Evolutionary conservation across 108 stramenopile species (phyloP).

Genomic region (Craspedostauros australis): DNA sequence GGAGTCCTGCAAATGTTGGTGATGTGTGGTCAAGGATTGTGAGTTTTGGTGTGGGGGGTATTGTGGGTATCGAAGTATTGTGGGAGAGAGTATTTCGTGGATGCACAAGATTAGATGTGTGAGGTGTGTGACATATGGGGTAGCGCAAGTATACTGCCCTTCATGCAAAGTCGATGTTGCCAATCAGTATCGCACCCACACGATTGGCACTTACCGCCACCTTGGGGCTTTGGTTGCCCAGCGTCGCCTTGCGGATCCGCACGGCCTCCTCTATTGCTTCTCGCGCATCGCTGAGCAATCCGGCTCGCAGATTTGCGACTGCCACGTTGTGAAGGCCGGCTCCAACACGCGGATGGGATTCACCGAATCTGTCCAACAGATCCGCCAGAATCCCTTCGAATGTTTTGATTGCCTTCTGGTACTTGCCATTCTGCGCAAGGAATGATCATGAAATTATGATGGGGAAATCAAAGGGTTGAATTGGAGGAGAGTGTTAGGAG

Average conservation of each 20-base stretch:
- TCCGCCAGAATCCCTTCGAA: slow-evolving; percentile 52
- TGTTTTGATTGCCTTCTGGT: slow-evolving; percentile 32
- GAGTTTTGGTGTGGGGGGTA: too few relatives aligned
- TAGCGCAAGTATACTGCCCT: not conserved
- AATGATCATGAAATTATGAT: slow-evolving; percentile 3
- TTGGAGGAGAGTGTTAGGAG: not conserved
- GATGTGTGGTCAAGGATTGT: too few relatives aligned
- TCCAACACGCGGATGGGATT: slow-evolving; percentile 45
- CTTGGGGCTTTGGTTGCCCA: slow-evolving; percentile 39
- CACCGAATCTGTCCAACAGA: slow-evolving; percentile 36
- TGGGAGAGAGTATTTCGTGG: not conserved
- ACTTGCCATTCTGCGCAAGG: slow-evolving; percentile 33
- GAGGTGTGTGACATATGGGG: not conserved
- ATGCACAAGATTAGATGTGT: not conserved
- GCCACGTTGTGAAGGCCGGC: slow-evolving; percentile 64
- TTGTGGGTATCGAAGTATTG: not conserved
- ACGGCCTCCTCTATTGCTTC: slow-evolving; percentile 65
- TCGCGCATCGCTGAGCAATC: slow-evolving; percentile 45
- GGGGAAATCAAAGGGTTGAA: not conserved
- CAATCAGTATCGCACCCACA: too few relatives aligned
- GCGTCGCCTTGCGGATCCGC: slow-evolving; percentile 37
- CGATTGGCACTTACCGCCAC: slow-evolving; percentile 53
- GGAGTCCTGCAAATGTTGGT: slow-evolving; percentile 43
- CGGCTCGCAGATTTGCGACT: slow-evolving; percentile 51
- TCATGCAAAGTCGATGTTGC: too few relatives aligned